These are phyloP conservation scores for Takakia lepidozioides DNA, from an alignment of 225 moss, liverwort and hornwort species.

Conservation along the genomic window DNA sequence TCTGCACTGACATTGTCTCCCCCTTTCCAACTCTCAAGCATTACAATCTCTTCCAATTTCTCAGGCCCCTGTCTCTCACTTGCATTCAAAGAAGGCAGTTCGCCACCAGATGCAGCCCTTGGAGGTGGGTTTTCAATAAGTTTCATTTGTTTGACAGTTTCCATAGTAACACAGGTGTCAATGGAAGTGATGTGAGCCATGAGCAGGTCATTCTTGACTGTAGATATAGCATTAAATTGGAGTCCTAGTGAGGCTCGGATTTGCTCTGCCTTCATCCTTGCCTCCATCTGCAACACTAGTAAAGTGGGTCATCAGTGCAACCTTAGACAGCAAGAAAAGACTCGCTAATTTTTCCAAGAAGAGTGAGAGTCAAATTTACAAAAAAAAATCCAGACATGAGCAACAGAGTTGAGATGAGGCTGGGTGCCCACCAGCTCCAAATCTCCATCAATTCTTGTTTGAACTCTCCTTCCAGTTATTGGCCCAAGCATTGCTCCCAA, in stretches of 20 bases:
- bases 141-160: too few relatives aligned
- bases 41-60: slow-evolving; percentile 31
- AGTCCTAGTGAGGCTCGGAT: slow-evolving; percentile 43
- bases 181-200: too few relatives aligned
- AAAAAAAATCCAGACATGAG: background rate
- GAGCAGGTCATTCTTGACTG: too few relatives aligned
- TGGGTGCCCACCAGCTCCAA: slow-evolving; percentile 28
- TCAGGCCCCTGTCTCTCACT: slow-evolving; percentile 13
- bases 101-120: slow-evolving; percentile 7
- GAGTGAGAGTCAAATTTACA: too few relatives aligned
- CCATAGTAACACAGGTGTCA: too few relatives aligned
- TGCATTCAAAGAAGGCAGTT: slow-evolving; percentile 4
- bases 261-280: slow-evolving; percentile 37
- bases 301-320: background rate
- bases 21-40: slow-evolving; percentile 12
- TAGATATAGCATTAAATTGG: slow-evolving; percentile 41
- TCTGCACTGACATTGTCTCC: slow-evolving; percentile 7
- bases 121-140: too few relatives aligned
- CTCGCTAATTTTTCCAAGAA: too few relatives aligned
- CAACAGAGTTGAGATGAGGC: background rate
- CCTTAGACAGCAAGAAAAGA: too few relatives aligned
- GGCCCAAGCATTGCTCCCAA: slow-evolving; percentile 52
- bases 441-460: slow-evolving; percentile 29
- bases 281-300: slow-evolving; percentile 32
- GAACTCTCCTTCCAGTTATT: slow-evolving; percentile 28